phyloP scores from a whole-genome alignment of 257 asterid genomes.

The Linaria vulgaris region DNA sequence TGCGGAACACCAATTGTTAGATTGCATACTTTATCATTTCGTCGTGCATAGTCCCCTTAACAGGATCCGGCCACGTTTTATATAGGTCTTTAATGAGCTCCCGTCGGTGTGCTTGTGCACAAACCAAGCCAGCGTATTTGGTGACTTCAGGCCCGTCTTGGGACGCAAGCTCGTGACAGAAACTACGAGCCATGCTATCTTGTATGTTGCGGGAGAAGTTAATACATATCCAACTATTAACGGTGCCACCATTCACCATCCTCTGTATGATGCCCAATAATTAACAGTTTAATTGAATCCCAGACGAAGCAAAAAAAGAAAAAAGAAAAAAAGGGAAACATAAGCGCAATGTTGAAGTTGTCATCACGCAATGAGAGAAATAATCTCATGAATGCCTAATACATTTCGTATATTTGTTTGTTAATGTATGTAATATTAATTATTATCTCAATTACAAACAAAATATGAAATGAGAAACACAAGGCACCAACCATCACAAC shows the following conservation, averaged over 20 bases:
- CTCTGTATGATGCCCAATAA: conserved; percentile 48
- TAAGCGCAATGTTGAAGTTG: too few relatives aligned
- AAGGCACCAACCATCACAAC: not conserved
- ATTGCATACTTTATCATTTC: conserved; percentile 82
- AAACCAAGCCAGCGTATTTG: conserved; percentile 86
- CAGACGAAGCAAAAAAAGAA: not conserved
- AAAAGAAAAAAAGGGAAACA: not conserved
- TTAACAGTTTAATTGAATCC: too few relatives aligned
- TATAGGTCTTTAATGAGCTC: conserved; percentile 83
- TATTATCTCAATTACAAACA: too few relatives aligned
- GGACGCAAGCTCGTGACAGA: conserved; percentile 90
- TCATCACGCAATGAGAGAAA: too few relatives aligned
- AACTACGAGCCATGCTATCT: conserved; percentile 55
- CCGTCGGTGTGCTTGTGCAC: conserved; percentile 92
- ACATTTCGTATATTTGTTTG: too few relatives aligned
- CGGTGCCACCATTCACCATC: conserved; percentile 94
- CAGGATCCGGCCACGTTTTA: conserved; percentile 85
- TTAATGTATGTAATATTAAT: too few relatives aligned
- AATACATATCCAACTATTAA: conserved; percentile 75
- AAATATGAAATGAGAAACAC: not conserved
- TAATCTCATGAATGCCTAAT: too few relatives aligned
- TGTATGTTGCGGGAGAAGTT: conserved; percentile 88
- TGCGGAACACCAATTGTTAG: not conserved
- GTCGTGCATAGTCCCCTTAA: conserved; percentile 64
- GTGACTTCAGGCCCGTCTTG: conserved; percentile 98